Percentiles rank a stretch among this genome's conserved stretches.
Evolutionary conservation across 1,284 basidiomycete genomes (phyloP).

Genomic region (Microstroma glucosiphilum): DNA sequence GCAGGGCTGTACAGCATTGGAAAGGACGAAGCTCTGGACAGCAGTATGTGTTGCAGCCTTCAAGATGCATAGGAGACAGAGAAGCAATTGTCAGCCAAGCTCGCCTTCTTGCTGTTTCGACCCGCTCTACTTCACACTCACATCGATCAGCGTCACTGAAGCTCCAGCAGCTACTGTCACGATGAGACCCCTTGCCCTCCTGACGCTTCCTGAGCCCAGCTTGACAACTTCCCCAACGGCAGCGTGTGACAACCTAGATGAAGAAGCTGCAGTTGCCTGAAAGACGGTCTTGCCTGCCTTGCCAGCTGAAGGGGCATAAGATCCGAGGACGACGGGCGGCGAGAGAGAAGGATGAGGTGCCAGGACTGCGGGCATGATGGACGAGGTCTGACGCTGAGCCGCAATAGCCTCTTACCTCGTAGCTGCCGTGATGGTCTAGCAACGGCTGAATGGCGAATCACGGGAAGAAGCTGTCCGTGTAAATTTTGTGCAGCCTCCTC

Average conservation of each 20-base stretch:
- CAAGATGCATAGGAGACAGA: background rate
- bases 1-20: background rate
- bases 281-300: background rate
- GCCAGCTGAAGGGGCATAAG: background rate
- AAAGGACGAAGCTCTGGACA: background rate
- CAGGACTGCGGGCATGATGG: conserved; percentile 56
- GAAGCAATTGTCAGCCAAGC: background rate
- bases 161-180: background rate
- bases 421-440: too few species aligned
- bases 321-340: background rate
- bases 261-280: background rate
- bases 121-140: background rate
- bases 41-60: background rate
- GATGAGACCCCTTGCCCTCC: background rate
- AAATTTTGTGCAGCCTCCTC: too few species aligned
- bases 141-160: background rate
- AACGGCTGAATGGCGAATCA: too few species aligned
- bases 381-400: background rate
- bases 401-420: too few species aligned
- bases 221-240: background rate
- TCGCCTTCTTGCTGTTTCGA: background rate
- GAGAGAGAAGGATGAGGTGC: conserved; percentile 49
- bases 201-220: background rate
- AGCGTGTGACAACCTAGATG: background rate
- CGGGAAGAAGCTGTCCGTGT: too few species aligned